phyloP scores from a whole-genome alignment of 2,329 filamentous ascomycete species.

The Coniochaeta prunicola region DNA sequence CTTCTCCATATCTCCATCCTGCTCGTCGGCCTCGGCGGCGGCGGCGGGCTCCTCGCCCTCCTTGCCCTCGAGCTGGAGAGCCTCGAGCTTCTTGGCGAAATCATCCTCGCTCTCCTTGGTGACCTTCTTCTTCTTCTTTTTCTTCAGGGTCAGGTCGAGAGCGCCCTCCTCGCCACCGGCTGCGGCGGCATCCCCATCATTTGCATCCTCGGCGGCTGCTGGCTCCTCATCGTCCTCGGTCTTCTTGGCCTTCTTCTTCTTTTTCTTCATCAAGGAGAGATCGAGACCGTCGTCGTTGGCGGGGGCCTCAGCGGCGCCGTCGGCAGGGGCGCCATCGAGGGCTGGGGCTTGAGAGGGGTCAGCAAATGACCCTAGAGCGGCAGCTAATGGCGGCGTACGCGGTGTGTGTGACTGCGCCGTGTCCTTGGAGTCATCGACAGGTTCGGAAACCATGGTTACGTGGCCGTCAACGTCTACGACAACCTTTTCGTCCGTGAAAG shows the following conservation, averaged over 20 bases:
- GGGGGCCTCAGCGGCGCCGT: conserved; percentile 16
- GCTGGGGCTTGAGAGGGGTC: conserved; percentile 31
- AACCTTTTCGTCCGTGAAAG: conserved; percentile 81
- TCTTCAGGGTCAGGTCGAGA: conserved; percentile 44
- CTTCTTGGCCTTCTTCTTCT: conserved; percentile 58
- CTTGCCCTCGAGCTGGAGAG: conserved; percentile 37
- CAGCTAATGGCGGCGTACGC: conserved; percentile 54
- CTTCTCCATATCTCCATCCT: conserved; percentile 73
- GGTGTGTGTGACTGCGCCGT: conserved; percentile 74
- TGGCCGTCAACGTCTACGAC: conserved; percentile 87
- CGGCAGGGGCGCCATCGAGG: conserved; percentile 6
- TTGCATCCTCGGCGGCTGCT: conserved; percentile 39
- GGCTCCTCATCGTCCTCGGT: conserved; percentile 43
- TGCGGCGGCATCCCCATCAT: conserved; percentile 43
- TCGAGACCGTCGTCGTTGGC: conserved; percentile 53
- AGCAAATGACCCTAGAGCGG: conserved; percentile 49
- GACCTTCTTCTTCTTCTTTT: conserved; percentile 81
- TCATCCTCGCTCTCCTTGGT: conserved; percentile 30
- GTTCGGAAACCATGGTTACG: conserved; percentile 67
- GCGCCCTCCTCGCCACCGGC: conserved; percentile 54
- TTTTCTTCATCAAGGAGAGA: conserved; percentile 66
- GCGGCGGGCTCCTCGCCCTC: conserved; percentile 46
- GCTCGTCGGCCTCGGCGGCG: conserved; percentile 41
- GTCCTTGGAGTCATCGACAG: conserved; percentile 66
- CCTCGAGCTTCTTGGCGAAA: conserved; percentile 22